Conservation (phyloP, 208 protist genomes). For the Leishmania martiniquensis region DNA sequence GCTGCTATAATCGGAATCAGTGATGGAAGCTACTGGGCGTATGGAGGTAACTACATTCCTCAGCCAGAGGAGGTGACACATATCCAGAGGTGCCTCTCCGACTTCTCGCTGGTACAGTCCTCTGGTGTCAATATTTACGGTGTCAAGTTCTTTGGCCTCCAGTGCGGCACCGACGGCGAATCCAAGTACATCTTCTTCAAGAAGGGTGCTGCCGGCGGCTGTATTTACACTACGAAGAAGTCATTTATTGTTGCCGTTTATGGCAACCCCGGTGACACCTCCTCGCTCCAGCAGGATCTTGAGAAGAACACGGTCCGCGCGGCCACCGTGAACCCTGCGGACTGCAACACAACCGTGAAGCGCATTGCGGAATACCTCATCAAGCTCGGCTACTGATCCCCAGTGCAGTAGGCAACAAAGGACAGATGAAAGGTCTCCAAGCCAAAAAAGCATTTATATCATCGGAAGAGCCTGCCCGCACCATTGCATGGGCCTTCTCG, state of each 20-base stretch:
- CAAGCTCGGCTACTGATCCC: conserved; percentile 73
- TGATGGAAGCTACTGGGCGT: conserved; percentile 91
- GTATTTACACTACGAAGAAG: conserved; percentile 87
- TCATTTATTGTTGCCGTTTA: conserved; percentile 84
- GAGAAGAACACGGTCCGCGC: conserved; percentile 38
- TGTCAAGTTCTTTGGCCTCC: conserved; percentile 89
- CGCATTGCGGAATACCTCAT: conserved; percentile 89
- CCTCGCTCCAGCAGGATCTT: conserved; percentile 62
- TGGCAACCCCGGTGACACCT: conserved; percentile 71
- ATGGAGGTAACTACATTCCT: conserved; percentile 84
- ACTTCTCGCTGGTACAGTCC: conserved; percentile 66
- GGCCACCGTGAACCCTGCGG: conserved; percentile 78
- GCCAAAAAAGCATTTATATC: neutral
- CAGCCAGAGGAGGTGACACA: conserved; percentile 86
- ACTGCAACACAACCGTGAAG: conserved; percentile 88
- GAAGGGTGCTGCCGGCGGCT: conserved; percentile 84
- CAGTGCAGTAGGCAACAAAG: neutral
- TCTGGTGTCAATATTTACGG: conserved; percentile 81
- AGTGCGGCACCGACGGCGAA: conserved; percentile 69
- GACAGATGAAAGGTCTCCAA: conserved; percentile 13
- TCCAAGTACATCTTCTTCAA: conserved; percentile 90
- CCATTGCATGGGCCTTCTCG: neutral
- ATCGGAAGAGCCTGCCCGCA: neutral
- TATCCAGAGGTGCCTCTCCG: conserved; percentile 71
- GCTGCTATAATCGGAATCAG: conserved; percentile 76